A percentile compares a stretch with the other conserved stretches of the same genome.
phyloP scores from a whole-genome alignment of 2,329 filamentous ascomycete species.

The Venturia nashicola region DNA sequence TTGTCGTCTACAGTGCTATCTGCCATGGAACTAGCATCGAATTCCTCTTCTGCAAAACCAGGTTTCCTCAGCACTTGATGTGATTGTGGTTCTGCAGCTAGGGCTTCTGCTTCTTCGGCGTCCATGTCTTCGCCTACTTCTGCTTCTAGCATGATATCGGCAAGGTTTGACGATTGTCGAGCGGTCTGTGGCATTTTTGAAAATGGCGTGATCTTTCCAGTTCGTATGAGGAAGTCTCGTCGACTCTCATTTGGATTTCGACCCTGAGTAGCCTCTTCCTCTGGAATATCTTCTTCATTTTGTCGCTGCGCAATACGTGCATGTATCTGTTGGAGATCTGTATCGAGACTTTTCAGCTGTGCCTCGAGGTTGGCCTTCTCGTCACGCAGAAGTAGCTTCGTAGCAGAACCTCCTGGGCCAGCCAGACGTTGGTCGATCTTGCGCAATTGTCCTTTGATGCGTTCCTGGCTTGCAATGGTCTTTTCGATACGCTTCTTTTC shows the following conservation, averaged over 20 bases:
- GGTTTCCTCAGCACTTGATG: constrained; percentile 37
- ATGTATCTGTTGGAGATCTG: constrained; percentile 70
- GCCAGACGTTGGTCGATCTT: constrained; percentile 38
- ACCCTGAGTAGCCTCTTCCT: constrained; percentile 18
- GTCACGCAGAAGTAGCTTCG: constrained; percentile 46
- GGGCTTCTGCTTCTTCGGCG: constrained; percentile 12
- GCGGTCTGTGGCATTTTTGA: constrained; percentile 60
- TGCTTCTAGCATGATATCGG: constrained; percentile 67
- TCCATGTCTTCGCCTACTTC: constrained; percentile 51
- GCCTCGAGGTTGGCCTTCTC: constrained; percentile 56
- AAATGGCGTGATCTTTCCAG: constrained; percentile 95
- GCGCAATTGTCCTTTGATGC: constrained; percentile 16
- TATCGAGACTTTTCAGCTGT: constrained; percentile 51
- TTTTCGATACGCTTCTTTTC: constrained; percentile 52
- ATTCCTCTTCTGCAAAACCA: constrained; percentile 26
- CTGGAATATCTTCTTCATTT: constrained; percentile 33
- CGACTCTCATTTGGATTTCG: constrained; percentile 69
- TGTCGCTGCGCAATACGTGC: constrained; percentile 68
- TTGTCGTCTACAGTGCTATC: constrained; percentile 12
- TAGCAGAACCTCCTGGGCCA: constrained; percentile 40
- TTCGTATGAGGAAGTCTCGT: constrained; percentile 83
- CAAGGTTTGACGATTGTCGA: constrained; percentile 55
- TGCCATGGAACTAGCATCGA: background rate
- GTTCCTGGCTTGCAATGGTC: constrained; percentile 32
- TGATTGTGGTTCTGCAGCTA: constrained; percentile 20